These are phyloP conservation scores for Poa annua DNA, from an alignment of 176 grass and related monocot genomes.

Conservation along the genomic window DNA sequence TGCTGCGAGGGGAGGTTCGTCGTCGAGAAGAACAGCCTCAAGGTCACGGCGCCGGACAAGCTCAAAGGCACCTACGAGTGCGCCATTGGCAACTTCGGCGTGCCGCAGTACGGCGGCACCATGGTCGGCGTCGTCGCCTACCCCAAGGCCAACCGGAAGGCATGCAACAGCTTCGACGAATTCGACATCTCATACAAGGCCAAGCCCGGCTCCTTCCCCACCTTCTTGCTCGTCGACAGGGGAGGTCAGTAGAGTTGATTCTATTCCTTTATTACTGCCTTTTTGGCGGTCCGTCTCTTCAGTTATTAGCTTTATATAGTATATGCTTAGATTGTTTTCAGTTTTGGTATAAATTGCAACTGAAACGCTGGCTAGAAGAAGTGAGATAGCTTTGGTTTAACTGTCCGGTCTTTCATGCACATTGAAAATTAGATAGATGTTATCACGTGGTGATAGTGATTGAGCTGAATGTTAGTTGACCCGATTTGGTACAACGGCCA, in stretches of 20 bases:
- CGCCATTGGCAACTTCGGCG: slow-evolving; percentile 92
- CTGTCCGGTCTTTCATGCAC: background rate
- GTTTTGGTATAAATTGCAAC: background rate
- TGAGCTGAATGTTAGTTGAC: slow-evolving; percentile 28
- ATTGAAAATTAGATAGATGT: slow-evolving; percentile 28
- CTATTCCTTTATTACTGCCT: background rate
- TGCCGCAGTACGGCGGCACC: slow-evolving; percentile 90
- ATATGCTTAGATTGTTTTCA: background rate
- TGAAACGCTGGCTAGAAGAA: background rate
- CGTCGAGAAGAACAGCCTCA: slow-evolving; percentile 34
- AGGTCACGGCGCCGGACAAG: slow-evolving; percentile 13
- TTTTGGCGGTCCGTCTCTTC: no score
- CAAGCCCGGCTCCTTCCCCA: slow-evolving; percentile 79
- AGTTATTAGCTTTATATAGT: no score
- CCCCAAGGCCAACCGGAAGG: slow-evolving; percentile 82
- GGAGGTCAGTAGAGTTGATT: slow-evolving; percentile 60
- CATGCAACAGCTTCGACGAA: slow-evolving; percentile 78
- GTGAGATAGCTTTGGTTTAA: background rate
- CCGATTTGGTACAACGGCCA: background rate
- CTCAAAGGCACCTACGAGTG: slow-evolving; percentile 42
- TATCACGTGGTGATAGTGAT: slow-evolving; percentile 27
- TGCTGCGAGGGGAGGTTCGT: slow-evolving; percentile 17
- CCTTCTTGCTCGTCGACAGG: slow-evolving; percentile 83
- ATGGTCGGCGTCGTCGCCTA: slow-evolving; percentile 90
- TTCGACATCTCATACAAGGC: slow-evolving; percentile 88